Base-by-base conservation (phyloP, 805 yeast species). In the Candida koratica region DNA sequence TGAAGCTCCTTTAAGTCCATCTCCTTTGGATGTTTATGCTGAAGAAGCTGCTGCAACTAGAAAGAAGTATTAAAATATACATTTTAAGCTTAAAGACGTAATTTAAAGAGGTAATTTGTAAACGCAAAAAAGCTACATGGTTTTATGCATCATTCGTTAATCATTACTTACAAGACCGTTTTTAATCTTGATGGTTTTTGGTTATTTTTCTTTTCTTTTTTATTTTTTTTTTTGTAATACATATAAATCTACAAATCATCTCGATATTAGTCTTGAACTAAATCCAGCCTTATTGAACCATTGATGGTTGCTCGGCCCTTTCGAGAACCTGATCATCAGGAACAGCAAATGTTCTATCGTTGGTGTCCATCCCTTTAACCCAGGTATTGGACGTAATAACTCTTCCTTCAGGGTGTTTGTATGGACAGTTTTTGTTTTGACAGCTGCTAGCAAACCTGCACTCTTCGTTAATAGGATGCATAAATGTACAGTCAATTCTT, bases 1-100 rank as follows among this genome's bases (percentile, higher is more conserved):
- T 60, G 84, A 80, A 60, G 79, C 80, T 62, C 78, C 85, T 51
- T 79, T 89, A 67, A 78, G 79, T 64, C 76, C 84, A 56, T 85
- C 95, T 66, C 98, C 98, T 69, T 78, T 93, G 71, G 98, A 93
- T 65, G 79, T 83, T 64, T 89, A 82, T 80, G 81, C 90, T 63
- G 90, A 83, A 60, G 88, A 82, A 69, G 84, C 85, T 62, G 67
- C 77, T 60, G 77, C 73, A 51, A 61, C 75, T 66, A 82, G 81
- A 78, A 83, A 79, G 78, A 80, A 78, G 71, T 80, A 74, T 74
- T 81, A 81, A 73, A 50, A 12, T 24, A 24, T 29, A n/a, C n/a
- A n/a, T n/a, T n/a, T n/a, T n/a, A n/a, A n/a, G n/a, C n/a, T n/a
- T n/a, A n/a, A n/a, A n/a, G n/a, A n/a, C n/a, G n/a, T n/a, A n/a